phyloP scores from a whole-genome alignment of 1,139 yeast species.

The Hyphopichia wangnamkhiaoensis region DNA sequence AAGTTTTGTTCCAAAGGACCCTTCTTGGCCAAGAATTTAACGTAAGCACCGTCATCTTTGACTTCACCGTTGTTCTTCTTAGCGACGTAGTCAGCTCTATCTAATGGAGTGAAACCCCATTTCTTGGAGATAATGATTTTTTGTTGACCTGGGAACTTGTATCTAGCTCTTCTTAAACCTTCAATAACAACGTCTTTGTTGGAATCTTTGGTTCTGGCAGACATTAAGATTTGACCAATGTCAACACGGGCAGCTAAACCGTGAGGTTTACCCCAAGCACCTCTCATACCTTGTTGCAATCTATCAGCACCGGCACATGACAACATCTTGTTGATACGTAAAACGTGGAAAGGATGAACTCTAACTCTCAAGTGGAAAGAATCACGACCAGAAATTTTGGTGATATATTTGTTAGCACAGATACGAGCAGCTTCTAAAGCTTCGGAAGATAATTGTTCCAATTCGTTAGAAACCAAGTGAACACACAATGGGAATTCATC shows the following conservation, averaged over 20 bases:
- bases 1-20: constrained; percentile 94
- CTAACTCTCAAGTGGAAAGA: constrained; percentile 99
- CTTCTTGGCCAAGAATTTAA: constrained; percentile 95
- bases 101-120: constrained; percentile 99
- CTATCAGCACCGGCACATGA: constrained; percentile 99
- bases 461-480: constrained; percentile 98
- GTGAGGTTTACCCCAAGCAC: constrained; percentile 99
- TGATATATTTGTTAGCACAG: constrained; percentile 99
- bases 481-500: constrained; percentile 99
- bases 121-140: constrained; percentile 98
- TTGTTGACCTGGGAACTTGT: constrained; percentile 99
- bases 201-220: constrained; percentile 97
- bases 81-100: constrained; percentile 95
- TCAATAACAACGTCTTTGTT: constrained; percentile 97
- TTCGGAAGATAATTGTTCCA: constrained; percentile 98
- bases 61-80: constrained; percentile 97
- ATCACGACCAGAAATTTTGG: constrained; percentile 97
- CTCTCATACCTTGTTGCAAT: constrained; percentile 99
- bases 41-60: constrained; percentile 99
- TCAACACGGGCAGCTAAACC: constrained; percentile 99
- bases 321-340: constrained; percentile 99
- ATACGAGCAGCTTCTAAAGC: constrained; percentile 99
- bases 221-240: constrained; percentile 98
- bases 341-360: constrained; percentile 99
- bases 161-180: constrained; percentile 99